Percentiles rank a stretch among this genome's conserved stretches.
Conservation (phyloP, 495 filamentous ascomycete genomes). For the Parmelia sp. region DNA sequence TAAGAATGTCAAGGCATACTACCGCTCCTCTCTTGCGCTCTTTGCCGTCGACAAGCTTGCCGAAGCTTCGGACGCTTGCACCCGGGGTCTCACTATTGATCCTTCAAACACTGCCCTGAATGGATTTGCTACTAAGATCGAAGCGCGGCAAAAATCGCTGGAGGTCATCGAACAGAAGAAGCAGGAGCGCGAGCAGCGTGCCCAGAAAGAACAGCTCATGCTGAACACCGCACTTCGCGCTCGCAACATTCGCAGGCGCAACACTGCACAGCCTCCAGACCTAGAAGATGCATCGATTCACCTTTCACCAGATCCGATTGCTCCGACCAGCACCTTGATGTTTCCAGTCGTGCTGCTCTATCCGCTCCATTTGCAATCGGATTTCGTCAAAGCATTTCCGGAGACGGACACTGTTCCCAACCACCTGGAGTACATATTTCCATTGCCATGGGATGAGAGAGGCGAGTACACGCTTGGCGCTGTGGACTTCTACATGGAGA, state of each 20-base stretch:
- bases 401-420: conserved; percentile 60
- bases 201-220: conserved; percentile 50
- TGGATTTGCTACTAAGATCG: conserved; percentile 47
- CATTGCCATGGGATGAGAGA: conserved; percentile 72
- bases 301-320: conserved; percentile 65
- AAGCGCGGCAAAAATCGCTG: conserved; percentile 40
- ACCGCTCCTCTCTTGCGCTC: conserved; percentile 71
- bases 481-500: conserved; percentile 93
- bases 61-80: conserved; percentile 71
- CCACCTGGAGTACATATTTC: conserved; percentile 75
- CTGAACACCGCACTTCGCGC: conserved; percentile 66
- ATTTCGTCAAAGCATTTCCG: conserved; percentile 80
- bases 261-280: conserved; percentile 67
- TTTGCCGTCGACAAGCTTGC: conserved; percentile 62
- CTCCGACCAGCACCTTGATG: conserved; percentile 59
- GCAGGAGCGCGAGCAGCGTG: conserved; percentile 42
- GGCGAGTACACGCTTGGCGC: conserved; percentile 54
- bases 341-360: conserved; percentile 83
- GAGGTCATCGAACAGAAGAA: conserved; percentile 33
- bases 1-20: conserved; percentile 78
- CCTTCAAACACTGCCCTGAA: conserved; percentile 53
- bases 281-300: conserved; percentile 69
- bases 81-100: conserved; percentile 64
- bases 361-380: conserved; percentile 67
- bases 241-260: conserved; percentile 59